Evolutionary conservation across 1,284 basidiomycete genomes (phyloP).

Genomic region (Meira miltonrushii): DNA sequence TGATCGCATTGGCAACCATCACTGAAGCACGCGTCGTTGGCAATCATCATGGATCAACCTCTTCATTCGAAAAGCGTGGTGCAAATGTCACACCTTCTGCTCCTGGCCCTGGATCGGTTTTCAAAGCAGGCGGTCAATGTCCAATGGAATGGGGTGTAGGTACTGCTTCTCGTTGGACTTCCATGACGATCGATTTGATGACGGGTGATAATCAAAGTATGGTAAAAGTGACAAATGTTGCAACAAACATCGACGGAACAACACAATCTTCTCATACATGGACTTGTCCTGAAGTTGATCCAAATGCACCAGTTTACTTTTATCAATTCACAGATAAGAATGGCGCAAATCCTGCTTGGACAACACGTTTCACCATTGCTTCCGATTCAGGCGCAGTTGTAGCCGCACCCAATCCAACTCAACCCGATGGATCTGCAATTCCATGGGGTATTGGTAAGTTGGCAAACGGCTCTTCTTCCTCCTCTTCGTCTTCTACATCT

Average conservation of each 20-base stretch:
- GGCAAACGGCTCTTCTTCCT: constrained; percentile 47
- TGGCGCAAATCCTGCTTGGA: constrained; percentile 61
- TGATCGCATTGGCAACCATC: too few relatives aligned
- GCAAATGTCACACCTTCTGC: constrained; percentile 3
- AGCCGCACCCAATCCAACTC: constrained; percentile 58
- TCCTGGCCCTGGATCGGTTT: constrained; percentile 51
- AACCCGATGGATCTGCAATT: constrained; percentile 60
- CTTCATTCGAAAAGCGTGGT: neutral
- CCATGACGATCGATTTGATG: constrained; percentile 58
- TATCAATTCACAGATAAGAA: constrained; percentile 44
- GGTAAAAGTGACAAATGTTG: constrained; percentile 65
- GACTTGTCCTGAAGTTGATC: constrained; percentile 68
- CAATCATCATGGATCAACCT: neutral
- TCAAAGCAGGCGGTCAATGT: constrained; percentile 12
- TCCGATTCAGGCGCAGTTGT: constrained; percentile 58
- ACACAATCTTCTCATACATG: constrained; percentile 57
- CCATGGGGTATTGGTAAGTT: constrained; percentile 69
- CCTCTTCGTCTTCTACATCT: too few relatives aligned
- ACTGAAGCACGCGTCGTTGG: neutral
- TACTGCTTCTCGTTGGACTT: constrained; percentile 6
- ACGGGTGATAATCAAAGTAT: constrained; percentile 69
- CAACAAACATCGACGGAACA: constrained; percentile 62
- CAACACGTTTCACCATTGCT: constrained; percentile 73
- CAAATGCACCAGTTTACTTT: constrained; percentile 48
- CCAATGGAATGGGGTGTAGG: constrained; percentile 11